A percentile compares a stretch with the other conserved stretches of the same genome.
These are phyloP conservation scores for Calonectria leucothoes DNA, from an alignment of 2,329 filamentous ascomycete genomes.

Conservation along the genomic window DNA sequence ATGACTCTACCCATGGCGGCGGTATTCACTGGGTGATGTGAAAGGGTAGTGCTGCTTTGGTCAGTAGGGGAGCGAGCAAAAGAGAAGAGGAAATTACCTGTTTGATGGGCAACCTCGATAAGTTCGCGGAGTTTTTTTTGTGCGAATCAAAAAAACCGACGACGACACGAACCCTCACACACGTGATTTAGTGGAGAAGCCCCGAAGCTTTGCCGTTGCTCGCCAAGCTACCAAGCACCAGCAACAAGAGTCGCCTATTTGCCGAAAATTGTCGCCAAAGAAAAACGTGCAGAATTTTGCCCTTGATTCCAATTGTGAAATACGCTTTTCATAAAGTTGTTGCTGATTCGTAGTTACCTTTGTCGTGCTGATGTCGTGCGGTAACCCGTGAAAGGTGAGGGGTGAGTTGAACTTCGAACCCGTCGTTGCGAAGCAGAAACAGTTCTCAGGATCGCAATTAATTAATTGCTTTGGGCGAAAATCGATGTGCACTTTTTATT, in stretches of 20 bases:
- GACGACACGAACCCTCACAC: neutral
- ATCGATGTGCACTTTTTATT: neutral
- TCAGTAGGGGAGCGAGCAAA: conserved; percentile 44
- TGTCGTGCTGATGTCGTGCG: neutral
- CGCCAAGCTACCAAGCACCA: neutral
- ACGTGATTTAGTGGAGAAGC: neutral
- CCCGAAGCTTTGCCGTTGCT: neutral
- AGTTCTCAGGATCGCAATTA: neutral
- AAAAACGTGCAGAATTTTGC: neutral
- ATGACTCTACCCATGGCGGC: conserved; percentile 69
- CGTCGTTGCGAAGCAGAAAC: neutral
- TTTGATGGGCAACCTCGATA: conserved; percentile 51
- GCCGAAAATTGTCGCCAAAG: neutral
- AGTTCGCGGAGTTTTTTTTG: conserved; percentile 50
- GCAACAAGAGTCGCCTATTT: neutral
- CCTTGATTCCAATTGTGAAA: neutral
- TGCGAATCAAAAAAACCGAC: conserved; percentile 40
- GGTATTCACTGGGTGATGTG: conserved; percentile 48
- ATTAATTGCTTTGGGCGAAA: no score
- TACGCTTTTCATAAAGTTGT: neutral
- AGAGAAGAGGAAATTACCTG: conserved; percentile 49
- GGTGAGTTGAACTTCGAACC: neutral
- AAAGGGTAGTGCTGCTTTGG: conserved; percentile 47
- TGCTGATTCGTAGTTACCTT: neutral
- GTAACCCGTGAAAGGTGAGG: neutral